Evolutionary conservation across 164 flowering plant species (phyloP).

Genomic region (Magnolia officinalis): DNA sequence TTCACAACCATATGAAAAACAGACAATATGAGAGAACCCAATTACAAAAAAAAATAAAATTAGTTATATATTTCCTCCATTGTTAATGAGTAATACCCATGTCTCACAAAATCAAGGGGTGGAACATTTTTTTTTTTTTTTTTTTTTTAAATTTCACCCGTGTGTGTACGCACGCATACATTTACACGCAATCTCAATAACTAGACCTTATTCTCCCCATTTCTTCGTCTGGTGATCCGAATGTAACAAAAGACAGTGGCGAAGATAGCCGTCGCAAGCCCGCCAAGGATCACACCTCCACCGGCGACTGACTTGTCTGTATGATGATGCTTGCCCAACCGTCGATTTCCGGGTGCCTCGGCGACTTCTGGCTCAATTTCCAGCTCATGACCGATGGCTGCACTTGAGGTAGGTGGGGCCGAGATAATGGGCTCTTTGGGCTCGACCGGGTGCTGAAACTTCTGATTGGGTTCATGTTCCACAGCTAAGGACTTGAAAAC

Average conservation of each 20-base stretch:
- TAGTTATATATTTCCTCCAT: background rate
- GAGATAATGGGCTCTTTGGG: background rate
- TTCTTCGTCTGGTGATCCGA: conserved; percentile 24
- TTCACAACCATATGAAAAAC: background rate
- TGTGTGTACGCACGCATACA: background rate
- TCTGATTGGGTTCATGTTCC: background rate
- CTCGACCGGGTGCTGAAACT: background rate
- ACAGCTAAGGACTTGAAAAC: conserved; percentile 2
- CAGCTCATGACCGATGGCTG: background rate
- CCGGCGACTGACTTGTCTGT: conserved; percentile 20
- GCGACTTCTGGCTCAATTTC: conserved; percentile 5
- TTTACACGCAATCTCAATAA: background rate
- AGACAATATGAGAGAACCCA: background rate
- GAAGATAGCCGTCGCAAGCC: conserved; percentile 24
- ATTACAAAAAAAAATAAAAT: too few species aligned
- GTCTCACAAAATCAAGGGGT: background rate
- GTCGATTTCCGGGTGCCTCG: conserved; percentile 15
- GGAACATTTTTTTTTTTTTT: background rate
- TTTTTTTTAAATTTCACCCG: background rate
- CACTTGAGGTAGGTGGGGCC: conserved; percentile 8
- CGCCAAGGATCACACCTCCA: conserved; percentile 31
- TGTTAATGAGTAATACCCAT: background rate
- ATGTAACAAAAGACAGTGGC: conserved; percentile 27
- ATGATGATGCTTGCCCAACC: conserved; percentile 16
- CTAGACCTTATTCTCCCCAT: background rate